These are phyloP conservation scores for Arabidopsis lyrata DNA, from an alignment of 441 rosid species.

Conservation along the genomic window DNA sequence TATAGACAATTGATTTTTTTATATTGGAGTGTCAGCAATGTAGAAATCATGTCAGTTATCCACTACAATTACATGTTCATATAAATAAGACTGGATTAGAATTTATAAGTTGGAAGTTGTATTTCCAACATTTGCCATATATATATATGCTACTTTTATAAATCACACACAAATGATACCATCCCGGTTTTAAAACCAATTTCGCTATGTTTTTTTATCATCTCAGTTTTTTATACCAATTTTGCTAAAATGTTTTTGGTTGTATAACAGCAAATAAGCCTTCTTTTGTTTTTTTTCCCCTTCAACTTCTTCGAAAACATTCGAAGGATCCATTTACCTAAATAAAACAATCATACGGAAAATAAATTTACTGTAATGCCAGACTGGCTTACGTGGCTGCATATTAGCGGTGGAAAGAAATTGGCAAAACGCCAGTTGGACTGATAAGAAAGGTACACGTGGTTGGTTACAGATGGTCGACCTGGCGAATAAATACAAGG, in stretches of 20 bases:
- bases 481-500: constrained; percentile 25
- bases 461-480: constrained; percentile 34
- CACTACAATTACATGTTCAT: not conserved
- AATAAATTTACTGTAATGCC: not conserved
- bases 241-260: not conserved
- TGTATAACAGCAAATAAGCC: not conserved
- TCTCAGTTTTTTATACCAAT: no score
- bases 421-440: constrained; percentile 10
- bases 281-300: not conserved
- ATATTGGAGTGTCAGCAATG: not conserved
- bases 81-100: not conserved
- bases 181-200: not conserved
- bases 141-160: not conserved
- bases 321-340: no score
- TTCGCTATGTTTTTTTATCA: not conserved
- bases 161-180: not conserved
- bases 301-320: not conserved
- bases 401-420: constrained; percentile 17
- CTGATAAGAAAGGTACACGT: constrained; percentile 39
- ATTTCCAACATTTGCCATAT: not conserved
- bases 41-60: not conserved
- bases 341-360: not conserved
- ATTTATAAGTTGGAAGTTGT: not conserved
- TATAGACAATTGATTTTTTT: not conserved
- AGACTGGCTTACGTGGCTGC: constrained; percentile 35